phyloP scores from a whole-genome alignment of 2,329 filamentous ascomycete genomes.

The Talaromyces sp. region DNA sequence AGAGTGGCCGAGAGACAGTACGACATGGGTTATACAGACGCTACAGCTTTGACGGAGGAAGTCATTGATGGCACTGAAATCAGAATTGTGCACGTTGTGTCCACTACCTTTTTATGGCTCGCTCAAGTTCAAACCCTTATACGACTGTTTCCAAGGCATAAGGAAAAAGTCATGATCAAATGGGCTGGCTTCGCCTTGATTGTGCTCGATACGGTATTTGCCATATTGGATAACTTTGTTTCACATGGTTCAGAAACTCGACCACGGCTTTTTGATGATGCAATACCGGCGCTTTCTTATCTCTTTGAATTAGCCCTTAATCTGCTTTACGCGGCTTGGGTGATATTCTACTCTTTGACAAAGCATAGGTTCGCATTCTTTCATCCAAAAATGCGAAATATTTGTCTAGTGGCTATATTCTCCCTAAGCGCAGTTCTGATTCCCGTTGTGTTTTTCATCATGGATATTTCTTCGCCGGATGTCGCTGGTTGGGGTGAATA shows the following conservation, averaged over 20 bases:
- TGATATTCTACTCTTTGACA: conserved; percentile 87
- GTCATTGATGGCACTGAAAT: conserved; percentile 83
- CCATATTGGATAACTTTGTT: conserved; percentile 81
- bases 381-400: conserved; percentile 85
- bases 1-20: conserved; percentile 79
- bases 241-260: conserved; percentile 46
- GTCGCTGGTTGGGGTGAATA: conserved; percentile 93
- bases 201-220: conserved; percentile 83
- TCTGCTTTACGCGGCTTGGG: conserved; percentile 85
- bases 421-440: conserved; percentile 79
- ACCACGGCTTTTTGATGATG: conserved; percentile 75
- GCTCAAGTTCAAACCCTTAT: conserved; percentile 96
- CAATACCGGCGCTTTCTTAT: conserved; percentile 85
- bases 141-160: conserved; percentile 87
- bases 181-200: conserved; percentile 97
- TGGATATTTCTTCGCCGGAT: conserved; percentile 79
- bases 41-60: conserved; percentile 64
- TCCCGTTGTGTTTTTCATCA: conserved; percentile 86
- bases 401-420: conserved; percentile 70
- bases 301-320: conserved; percentile 84
- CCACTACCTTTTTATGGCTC: conserved; percentile 93
- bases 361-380: conserved; percentile 90
- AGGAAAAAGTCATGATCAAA: conserved; percentile 97
- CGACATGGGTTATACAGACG: conserved; percentile 71
- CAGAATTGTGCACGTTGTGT: conserved; percentile 85